These are phyloP conservation scores for Hippophae tibetana DNA, from an alignment of 306 rosid species.

Conservation along the genomic window DNA sequence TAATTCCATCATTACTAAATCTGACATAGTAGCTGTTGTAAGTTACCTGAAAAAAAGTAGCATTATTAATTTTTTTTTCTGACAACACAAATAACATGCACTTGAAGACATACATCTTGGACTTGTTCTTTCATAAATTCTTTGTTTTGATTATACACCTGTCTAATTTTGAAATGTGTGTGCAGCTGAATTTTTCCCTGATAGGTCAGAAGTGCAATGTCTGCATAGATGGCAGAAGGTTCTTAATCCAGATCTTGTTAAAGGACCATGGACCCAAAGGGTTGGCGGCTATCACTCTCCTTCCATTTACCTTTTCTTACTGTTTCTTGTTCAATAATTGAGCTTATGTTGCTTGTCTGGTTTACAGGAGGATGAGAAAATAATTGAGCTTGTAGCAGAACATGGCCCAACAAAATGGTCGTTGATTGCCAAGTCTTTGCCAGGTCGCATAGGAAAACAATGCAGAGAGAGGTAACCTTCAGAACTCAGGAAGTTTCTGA, in stretches of 20 bases:
- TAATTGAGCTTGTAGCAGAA: conserved; percentile 61
- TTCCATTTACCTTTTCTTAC: conserved; percentile 8
- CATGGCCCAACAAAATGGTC: conserved; percentile 98
- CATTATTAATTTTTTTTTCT: neutral
- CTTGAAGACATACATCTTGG: too few relatives aligned
- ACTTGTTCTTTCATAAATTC: conserved; percentile 17
- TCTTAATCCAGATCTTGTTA: conserved; percentile 92
- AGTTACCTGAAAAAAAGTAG: too few relatives aligned
- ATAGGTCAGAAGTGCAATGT: conserved; percentile 97
- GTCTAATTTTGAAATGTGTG: conserved; percentile 19
- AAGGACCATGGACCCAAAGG: conserved; percentile 98
- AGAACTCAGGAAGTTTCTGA: neutral
- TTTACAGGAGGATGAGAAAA: conserved; percentile 86
- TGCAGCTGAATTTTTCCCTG: conserved; percentile 87
- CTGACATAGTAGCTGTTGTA: too few relatives aligned
- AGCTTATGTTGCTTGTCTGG: conserved; percentile 18
- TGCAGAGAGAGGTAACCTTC: conserved; percentile 82
- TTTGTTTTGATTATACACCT: conserved; percentile 5
- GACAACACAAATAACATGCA: too few relatives aligned
- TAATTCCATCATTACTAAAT: too few relatives aligned
- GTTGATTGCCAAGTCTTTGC: conserved; percentile 83
- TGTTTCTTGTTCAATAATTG: conserved; percentile 13
- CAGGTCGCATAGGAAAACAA: conserved; percentile 98
- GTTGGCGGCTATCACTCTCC: conserved; percentile 31
- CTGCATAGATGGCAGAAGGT: conserved; percentile 99